Evolutionary conservation across 2,329 filamentous ascomycete species (phyloP).

Genomic region (Trichoderma gracile): DNA sequence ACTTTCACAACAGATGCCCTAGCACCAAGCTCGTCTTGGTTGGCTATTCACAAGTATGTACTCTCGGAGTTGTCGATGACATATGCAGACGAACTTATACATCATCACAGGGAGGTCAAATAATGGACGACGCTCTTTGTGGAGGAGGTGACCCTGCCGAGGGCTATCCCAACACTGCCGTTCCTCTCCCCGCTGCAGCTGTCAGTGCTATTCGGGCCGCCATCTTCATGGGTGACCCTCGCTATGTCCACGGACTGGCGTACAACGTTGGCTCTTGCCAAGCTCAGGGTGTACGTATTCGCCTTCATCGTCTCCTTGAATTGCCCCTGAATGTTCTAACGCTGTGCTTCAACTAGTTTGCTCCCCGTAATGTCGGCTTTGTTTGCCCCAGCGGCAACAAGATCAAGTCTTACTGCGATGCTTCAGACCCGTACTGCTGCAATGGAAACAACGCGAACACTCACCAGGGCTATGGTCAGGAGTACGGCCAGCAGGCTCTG

Average conservation of each 20-base stretch:
- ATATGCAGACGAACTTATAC: background rate
- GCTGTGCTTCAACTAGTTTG: slow-evolving; percentile 49
- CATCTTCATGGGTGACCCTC: slow-evolving; percentile 66
- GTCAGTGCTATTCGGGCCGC: slow-evolving; percentile 60
- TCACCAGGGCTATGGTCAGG: slow-evolving; percentile 64
- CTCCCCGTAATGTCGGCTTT: slow-evolving; percentile 59
- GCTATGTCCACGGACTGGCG: slow-evolving; percentile 54
- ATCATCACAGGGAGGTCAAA: slow-evolving; percentile 54
- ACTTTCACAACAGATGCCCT: slow-evolving; percentile 58
- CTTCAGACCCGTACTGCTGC: slow-evolving; percentile 66
- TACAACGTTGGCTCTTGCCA: slow-evolving; percentile 53
- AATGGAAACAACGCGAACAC: slow-evolving; percentile 60
- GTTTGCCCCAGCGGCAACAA: slow-evolving; percentile 54
- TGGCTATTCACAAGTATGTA: slow-evolving; percentile 60
- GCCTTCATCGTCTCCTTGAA: slow-evolving; percentile 29
- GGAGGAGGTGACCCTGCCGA: slow-evolving; percentile 56
- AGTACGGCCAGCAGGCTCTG: slow-evolving; percentile 61
- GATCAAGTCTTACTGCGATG: slow-evolving; percentile 66
- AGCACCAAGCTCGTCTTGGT: slow-evolving; percentile 59
- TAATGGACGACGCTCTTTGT: slow-evolving; percentile 64
- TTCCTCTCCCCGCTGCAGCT: slow-evolving; percentile 48
- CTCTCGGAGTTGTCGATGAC: background rate
- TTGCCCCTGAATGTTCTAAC: background rate
- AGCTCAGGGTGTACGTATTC: slow-evolving; percentile 56
- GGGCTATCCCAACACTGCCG: slow-evolving; percentile 46